A percentile compares a stretch with the other conserved stretches of the same genome.
Conservation (phyloP, 352 stramenopile species). For the Aphanomyces stellatus region DNA sequence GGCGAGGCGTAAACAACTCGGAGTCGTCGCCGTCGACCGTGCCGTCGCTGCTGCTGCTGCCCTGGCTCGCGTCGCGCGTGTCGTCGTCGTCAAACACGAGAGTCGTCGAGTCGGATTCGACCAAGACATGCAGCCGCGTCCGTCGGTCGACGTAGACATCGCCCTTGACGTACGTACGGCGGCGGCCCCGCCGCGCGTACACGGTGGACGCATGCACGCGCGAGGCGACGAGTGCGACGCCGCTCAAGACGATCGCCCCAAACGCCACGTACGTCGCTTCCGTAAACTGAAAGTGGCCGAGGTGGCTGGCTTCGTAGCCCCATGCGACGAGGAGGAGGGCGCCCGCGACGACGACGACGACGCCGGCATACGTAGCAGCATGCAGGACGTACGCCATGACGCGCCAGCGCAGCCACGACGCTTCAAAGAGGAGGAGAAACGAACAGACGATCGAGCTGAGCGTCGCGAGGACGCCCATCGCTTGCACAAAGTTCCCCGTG, state of each 20-base stretch:
- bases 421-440: not conserved
- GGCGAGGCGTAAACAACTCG: no score
- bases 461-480: not conserved
- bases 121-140: constrained; percentile 8
- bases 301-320: not conserved
- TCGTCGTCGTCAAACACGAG: not conserved
- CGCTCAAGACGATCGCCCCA: not conserved
- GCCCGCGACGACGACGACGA: not conserved
- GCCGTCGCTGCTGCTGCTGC: no score
- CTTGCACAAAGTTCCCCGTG: not conserved
- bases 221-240: not conserved
- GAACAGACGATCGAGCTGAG: not conserved
- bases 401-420: not conserved
- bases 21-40: no score
- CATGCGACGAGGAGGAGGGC: not conserved
- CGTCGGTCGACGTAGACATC: constrained; percentile 12
- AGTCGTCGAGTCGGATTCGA: not conserved
- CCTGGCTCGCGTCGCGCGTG: not conserved
- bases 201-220: not conserved
- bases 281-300: not conserved
- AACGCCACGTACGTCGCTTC: not conserved
- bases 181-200: not conserved
- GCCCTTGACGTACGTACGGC: not conserved
- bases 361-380: not conserved
- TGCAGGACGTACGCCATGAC: not conserved